Percentiles rank a stretch among this genome's conserved stretches.
phyloP scores from a whole-genome alignment of 2,329 filamentous ascomycete species.

The Aureobasidium sp. region DNA sequence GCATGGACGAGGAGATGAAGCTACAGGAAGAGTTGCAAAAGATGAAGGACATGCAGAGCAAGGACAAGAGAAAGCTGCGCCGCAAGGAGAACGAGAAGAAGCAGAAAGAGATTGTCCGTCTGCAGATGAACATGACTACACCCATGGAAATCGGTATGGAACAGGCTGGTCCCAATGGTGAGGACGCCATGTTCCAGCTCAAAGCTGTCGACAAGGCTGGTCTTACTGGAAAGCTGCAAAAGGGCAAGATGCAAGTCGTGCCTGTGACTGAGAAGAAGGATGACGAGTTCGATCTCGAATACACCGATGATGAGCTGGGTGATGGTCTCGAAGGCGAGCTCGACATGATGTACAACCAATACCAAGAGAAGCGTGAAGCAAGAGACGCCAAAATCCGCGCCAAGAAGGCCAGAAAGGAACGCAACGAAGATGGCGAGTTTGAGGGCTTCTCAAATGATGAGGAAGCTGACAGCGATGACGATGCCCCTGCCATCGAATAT shows the following conservation, averaged over 20 bases:
- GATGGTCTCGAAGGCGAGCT: slow-evolving; percentile 78
- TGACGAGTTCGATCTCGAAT: slow-evolving; percentile 41
- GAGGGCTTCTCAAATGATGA: slow-evolving; percentile 71
- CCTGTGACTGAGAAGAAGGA: slow-evolving; percentile 42
- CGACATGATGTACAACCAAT: slow-evolving; percentile 79
- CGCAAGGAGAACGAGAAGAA: slow-evolving; percentile 88
- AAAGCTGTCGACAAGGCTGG: slow-evolving; percentile 72
- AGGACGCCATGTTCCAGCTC: slow-evolving; percentile 78
- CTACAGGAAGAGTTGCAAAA: slow-evolving; percentile 81
- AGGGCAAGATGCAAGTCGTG: slow-evolving; percentile 69
- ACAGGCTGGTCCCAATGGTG: slow-evolving; percentile 67
- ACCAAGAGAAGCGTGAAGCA: slow-evolving; percentile 69
- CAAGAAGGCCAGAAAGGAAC: slow-evolving; percentile 73
- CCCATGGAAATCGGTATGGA: slow-evolving; percentile 95
- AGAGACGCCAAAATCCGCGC: slow-evolving; percentile 80
- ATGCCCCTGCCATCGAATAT: slow-evolving; percentile 49
- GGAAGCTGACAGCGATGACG: slow-evolving; percentile 48
- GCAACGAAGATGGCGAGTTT: slow-evolving; percentile 78
- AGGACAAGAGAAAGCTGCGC: slow-evolving; percentile 73
- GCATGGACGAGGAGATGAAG: slow-evolving; percentile 90
- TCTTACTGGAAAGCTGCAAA: slow-evolving; percentile 54
- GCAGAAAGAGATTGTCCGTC: slow-evolving; percentile 85
- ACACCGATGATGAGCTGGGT: slow-evolving; percentile 62
- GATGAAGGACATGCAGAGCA: slow-evolving; percentile 68
- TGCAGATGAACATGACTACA: slow-evolving; percentile 95